A percentile compares a stretch with the other conserved stretches of the same genome.
Conservation (phyloP, 805 yeast genomes). For the Yamadazyma olivae region DNA sequence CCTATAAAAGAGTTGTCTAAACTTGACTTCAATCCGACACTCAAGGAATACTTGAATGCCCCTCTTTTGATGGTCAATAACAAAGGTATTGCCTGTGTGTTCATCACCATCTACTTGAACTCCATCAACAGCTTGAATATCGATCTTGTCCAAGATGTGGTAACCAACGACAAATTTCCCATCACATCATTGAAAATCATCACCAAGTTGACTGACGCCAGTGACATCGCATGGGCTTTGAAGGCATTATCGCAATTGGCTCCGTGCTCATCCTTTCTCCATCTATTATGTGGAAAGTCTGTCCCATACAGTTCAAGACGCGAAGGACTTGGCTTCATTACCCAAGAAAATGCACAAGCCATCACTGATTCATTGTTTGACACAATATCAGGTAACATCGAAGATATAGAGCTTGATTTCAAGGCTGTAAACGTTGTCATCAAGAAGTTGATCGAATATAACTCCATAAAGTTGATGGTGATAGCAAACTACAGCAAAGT, state of each 20-base stretch:
- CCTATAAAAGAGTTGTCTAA: conserved; percentile 26
- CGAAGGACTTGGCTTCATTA: conserved; percentile 28
- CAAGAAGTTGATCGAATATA: conserved; percentile 2
- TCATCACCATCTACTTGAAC: conserved; percentile 38
- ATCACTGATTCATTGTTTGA: conserved; percentile 5
- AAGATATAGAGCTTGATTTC: not conserved
- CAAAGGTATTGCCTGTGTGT: conserved; percentile 53
- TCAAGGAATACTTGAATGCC: conserved; percentile 43
- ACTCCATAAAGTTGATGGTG: conserved; percentile 20
- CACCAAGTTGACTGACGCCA: conserved; percentile 43
- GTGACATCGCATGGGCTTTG: conserved; percentile 53
- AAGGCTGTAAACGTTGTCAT: conserved; percentile 1
- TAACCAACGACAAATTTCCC: conserved; percentile 45
- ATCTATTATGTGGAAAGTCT: conserved; percentile 40
- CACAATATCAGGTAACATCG: not conserved
- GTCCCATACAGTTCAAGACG: conserved; percentile 33
- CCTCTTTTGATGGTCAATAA: conserved; percentile 54
- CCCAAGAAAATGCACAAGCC: conserved; percentile 1
- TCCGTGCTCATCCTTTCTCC: conserved; percentile 49
- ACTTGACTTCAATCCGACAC: conserved; percentile 20
- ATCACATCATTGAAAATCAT: conserved; percentile 48
- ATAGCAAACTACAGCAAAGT: conserved; percentile 26
- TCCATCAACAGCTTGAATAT: conserved; percentile 11
- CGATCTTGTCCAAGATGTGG: conserved; percentile 15
- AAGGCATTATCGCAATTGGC: conserved; percentile 40